A percentile compares a stretch with the other conserved stretches of the same genome.
These are phyloP conservation scores for Pseudomonodictys pantanalensis DNA, from an alignment of 495 filamentous ascomycete genomes.

Conservation along the genomic window DNA sequence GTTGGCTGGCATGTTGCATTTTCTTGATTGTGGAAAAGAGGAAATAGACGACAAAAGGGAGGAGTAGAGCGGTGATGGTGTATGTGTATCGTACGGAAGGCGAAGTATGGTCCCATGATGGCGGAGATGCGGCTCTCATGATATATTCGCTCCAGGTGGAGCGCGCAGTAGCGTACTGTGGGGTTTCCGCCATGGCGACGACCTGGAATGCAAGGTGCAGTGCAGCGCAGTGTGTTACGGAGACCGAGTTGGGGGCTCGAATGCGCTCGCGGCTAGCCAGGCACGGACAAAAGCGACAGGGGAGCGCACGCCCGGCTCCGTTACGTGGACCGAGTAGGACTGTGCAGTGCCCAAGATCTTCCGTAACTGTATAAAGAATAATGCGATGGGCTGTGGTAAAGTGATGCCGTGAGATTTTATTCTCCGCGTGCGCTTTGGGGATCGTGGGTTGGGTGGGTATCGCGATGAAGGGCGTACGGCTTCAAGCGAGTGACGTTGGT, in stretches of 20 bases:
- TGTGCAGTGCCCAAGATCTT: neutral
- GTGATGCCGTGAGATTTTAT: neutral
- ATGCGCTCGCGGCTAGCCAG: no score
- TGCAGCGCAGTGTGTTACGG: constrained; percentile 9
- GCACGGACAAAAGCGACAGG: neutral
- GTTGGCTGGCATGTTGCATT: neutral
- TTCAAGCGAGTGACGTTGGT: neutral
- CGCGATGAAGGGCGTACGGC: neutral
- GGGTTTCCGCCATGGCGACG: neutral
- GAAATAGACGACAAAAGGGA: neutral
- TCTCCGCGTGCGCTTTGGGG: neutral
- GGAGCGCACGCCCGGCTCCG: neutral
- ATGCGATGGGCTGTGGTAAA: neutral
- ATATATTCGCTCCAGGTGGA: neutral
- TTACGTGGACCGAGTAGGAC: neutral
- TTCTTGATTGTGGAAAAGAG: neutral
- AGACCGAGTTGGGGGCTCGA: constrained; percentile 10
- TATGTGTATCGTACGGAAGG: neutral
- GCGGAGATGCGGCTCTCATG: neutral
- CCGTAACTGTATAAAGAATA: neutral
- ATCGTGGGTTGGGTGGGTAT: neutral
- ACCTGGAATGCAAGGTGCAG: neutral
- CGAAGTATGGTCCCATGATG: neutral
- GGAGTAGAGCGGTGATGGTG: neutral
- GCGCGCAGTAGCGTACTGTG: neutral